A percentile compares a stretch with the other conserved stretches of the same genome.
Conservation (phyloP, 768 basidiomycete genomes). For the Panaeolus papilionaceus region DNA sequence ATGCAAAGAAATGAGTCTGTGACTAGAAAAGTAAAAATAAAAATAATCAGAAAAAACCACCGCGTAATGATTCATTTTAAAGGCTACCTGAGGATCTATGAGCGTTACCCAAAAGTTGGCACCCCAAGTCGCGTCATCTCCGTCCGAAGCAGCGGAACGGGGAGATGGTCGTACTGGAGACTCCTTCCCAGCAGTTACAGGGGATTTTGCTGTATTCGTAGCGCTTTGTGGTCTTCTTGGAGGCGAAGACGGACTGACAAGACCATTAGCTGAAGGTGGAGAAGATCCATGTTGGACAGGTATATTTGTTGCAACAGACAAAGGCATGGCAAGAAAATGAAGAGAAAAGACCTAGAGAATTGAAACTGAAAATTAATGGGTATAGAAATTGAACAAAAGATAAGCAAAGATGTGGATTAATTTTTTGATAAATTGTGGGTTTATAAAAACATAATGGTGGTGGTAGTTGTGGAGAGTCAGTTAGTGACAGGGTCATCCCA, state of each 20-base stretch:
- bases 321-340: slow-evolving; percentile 26
- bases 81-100: slow-evolving; percentile 81
- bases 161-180: slow-evolving; percentile 6
- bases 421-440: slow-evolving; percentile 5
- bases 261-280: slow-evolving; percentile 22
- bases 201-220: slow-evolving; percentile 28
- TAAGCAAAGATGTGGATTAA: slow-evolving; percentile 14
- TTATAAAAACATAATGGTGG: slow-evolving; percentile 15
- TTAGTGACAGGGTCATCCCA: slow-evolving; percentile 16
- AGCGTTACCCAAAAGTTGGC: slow-evolving; percentile 95
- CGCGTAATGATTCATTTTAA: slow-evolving; percentile 15
- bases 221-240: slow-evolving; percentile 29
- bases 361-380: not conserved
- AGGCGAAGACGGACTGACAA: slow-evolving; percentile 21
- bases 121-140: slow-evolving; percentile 73
- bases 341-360: slow-evolving; percentile 8
- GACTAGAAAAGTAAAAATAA: slow-evolving; percentile 42
- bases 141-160: slow-evolving; percentile 29
- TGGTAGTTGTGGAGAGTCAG: slow-evolving; percentile 9
- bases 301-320: slow-evolving; percentile 28
- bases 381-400: slow-evolving; percentile 17
- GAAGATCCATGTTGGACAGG: slow-evolving; percentile 27
- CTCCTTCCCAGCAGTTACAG: slow-evolving; percentile 17
- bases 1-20: slow-evolving; percentile 84
- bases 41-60: slow-evolving; percentile 13